Evolutionary conservation across 208 protist species (phyloP).

Genomic region (Angomonas deanei): DNA sequence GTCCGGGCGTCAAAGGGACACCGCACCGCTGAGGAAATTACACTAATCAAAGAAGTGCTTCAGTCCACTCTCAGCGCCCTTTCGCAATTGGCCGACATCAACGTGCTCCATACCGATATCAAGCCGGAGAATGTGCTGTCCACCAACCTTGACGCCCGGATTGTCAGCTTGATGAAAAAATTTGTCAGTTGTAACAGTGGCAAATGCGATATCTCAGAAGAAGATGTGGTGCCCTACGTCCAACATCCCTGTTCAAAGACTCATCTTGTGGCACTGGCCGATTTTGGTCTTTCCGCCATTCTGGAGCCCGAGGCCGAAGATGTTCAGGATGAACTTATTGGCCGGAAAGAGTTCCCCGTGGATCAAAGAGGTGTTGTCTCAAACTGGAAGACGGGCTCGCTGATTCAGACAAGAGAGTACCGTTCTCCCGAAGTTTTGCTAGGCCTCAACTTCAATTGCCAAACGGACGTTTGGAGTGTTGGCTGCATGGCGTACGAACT

Average conservation of each 20-base stretch:
- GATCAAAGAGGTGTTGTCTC: slow-evolving; percentile 38
- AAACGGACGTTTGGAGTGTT: slow-evolving; percentile 89
- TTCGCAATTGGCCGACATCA: slow-evolving; percentile 50
- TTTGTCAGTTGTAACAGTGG: slow-evolving; percentile 18
- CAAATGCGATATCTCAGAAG: slow-evolving; percentile 16
- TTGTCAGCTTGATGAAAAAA: slow-evolving; percentile 52
- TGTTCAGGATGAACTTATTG: slow-evolving; percentile 23
- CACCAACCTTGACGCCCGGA: slow-evolving; percentile 50
- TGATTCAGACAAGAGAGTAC: slow-evolving; percentile 92
- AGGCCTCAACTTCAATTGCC: slow-evolving; percentile 81
- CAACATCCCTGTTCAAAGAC: slow-evolving; percentile 4
- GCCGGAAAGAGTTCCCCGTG: slow-evolving; percentile 59
- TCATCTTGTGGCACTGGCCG: slow-evolving; percentile 58
- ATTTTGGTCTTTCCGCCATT: slow-evolving; percentile 75
- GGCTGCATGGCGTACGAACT: slow-evolving; percentile 89
- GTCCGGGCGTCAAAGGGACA: slow-evolving; percentile 23
- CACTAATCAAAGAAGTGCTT: slow-evolving; percentile 74
- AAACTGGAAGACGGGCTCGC: slow-evolving; percentile 46
- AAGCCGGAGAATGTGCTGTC: slow-evolving; percentile 90
- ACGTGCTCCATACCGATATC: slow-evolving; percentile 91
- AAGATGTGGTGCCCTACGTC: slow-evolving; percentile 15
- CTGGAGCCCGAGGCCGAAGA: slow-evolving; percentile 37
- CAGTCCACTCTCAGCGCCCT: slow-evolving; percentile 63
- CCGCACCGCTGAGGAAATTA: slow-evolving; percentile 51
- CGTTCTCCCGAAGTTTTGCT: slow-evolving; percentile 86